These are phyloP conservation scores for Ceratobasidium sp. DNA, from an alignment of 1,284 basidiomycete species.

Conservation along the genomic window DNA sequence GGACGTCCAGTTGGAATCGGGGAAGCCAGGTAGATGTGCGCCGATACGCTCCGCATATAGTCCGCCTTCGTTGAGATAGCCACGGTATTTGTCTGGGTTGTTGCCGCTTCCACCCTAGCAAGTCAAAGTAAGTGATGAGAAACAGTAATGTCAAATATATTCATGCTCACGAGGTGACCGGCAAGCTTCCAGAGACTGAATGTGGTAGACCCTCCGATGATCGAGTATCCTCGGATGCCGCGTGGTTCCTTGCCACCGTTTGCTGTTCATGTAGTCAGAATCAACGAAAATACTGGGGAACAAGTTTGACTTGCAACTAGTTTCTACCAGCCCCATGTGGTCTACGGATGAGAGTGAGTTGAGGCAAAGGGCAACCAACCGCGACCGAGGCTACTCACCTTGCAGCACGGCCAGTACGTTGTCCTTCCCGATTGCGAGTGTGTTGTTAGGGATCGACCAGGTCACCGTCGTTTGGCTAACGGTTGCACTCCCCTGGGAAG, in stretches of 20 bases:
- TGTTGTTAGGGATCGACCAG: conserved; percentile 55
- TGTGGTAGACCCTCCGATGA: conserved; percentile 62
- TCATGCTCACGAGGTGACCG: conserved; percentile 80
- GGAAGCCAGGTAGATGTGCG: conserved; percentile 80
- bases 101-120: conserved; percentile 52
- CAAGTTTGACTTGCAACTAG: conserved; percentile 55
- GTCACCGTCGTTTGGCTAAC: conserved; percentile 55
- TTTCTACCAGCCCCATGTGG: conserved; percentile 61
- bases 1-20: conserved; percentile 64
- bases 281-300: background rate
- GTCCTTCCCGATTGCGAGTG: conserved; percentile 54
- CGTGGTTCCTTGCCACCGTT: conserved; percentile 68
- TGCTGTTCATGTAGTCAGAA: conserved; percentile 43
- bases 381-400: conserved; percentile 53
- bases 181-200: conserved; percentile 79
- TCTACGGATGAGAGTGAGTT: conserved; percentile 49
- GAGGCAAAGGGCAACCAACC: conserved; percentile 22
- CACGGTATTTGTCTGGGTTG: conserved; percentile 64
- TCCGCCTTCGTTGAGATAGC: conserved; percentile 79
- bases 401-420: conserved; percentile 61
- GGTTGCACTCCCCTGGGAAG: conserved; percentile 56
- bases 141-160: conserved; percentile 58
- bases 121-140: background rate
- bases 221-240: conserved; percentile 73
- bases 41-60: conserved; percentile 76